phyloP scores from a whole-genome alignment of 2,329 filamentous ascomycete genomes.

The Diaporthe ilicicola region DNA sequence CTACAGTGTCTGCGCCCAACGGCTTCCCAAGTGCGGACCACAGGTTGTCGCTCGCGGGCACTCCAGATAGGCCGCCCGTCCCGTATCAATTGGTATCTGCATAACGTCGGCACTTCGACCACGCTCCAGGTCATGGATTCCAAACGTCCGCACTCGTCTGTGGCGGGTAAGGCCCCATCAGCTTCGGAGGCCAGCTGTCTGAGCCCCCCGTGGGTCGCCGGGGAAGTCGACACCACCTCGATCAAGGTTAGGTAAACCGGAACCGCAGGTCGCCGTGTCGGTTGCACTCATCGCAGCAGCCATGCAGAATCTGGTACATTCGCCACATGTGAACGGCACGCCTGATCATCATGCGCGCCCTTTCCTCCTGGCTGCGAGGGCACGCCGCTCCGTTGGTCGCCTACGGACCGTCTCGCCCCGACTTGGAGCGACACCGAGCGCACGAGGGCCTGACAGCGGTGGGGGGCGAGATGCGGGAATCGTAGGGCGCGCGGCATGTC shows the following conservation, averaged over 20 bases:
- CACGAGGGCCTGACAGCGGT: conserved; percentile 41
- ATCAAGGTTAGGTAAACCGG: no score
- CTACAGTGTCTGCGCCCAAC: no score
- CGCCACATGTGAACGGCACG: no score
- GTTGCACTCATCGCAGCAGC: no score
- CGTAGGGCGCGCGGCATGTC: conserved; percentile 39
- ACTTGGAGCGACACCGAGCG: conserved; percentile 42
- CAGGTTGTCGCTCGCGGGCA: conserved; percentile 35
- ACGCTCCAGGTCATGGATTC: no score
- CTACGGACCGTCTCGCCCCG: conserved; percentile 42
- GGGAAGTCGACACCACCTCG: conserved; percentile 43
- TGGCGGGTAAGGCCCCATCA: conserved; percentile 35
- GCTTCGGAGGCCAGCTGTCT: conserved; percentile 40
- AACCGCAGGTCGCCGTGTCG: no score
- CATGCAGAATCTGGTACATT: no score
- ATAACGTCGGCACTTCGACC: no score
- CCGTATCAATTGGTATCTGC: conserved; percentile 27
- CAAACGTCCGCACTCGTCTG: neutral
- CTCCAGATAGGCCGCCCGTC: conserved; percentile 38
- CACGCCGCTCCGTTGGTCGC: no score
- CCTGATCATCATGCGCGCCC: no score
- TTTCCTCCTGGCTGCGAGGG: no score
- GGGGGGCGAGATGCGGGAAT: conserved; percentile 38
- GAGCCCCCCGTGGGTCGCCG: conserved; percentile 42
- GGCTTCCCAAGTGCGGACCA: no score